Evolutionary conservation across 2,329 filamentous ascomycete species (phyloP).

Genomic region (Cladosporium halotolerans): DNA sequence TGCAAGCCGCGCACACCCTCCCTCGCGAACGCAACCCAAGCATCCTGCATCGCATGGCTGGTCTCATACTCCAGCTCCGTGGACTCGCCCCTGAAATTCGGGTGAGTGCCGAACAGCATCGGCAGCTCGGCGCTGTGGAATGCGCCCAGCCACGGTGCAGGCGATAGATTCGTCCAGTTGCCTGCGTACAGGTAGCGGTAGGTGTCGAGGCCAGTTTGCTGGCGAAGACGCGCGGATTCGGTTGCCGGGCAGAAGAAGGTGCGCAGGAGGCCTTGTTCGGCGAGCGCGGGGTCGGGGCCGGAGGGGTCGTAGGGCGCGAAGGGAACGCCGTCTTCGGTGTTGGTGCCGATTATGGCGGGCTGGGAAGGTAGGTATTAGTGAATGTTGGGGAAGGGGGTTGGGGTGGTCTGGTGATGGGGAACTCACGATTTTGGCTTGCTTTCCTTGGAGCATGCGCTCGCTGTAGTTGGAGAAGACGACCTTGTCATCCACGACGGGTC

Average conservation of each 20-base stretch:
- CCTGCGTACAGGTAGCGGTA: slow-evolving; percentile 29
- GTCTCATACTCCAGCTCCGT: slow-evolving; percentile 16
- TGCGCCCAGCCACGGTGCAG: slow-evolving; percentile 21
- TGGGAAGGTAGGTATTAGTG: neutral
- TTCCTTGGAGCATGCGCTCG: slow-evolving; percentile 10
- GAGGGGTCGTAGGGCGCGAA: slow-evolving; percentile 8
- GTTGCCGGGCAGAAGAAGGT: slow-evolving; percentile 21
- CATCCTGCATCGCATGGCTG: slow-evolving; percentile 21
- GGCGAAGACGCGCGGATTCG: slow-evolving; percentile 15
- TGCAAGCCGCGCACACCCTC: slow-evolving; percentile 21
- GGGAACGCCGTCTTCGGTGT: slow-evolving; percentile 20
- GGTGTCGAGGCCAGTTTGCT: slow-evolving; percentile 10
- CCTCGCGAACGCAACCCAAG: slow-evolving; percentile 20
- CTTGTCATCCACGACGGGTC: slow-evolving; percentile 5
- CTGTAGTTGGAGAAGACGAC: slow-evolving; percentile 6
- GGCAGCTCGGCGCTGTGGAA: slow-evolving; percentile 32
- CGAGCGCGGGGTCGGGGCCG: slow-evolving; percentile 14
- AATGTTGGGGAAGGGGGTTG: too few relatives aligned
- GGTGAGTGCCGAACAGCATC: slow-evolving; percentile 20
- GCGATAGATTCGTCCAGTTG: slow-evolving; percentile 23
- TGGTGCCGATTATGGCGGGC: slow-evolving; percentile 25
- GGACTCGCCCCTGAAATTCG: slow-evolving; percentile 15
- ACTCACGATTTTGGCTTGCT: slow-evolving; percentile 12
- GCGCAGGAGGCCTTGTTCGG: slow-evolving; percentile 17
- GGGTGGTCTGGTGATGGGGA: too few relatives aligned